A percentile compares a stretch with the other conserved stretches of the same genome.
These are phyloP conservation scores for Colletotrichum sidae DNA, from an alignment of 2,329 filamentous ascomycete genomes.

Conservation along the genomic window DNA sequence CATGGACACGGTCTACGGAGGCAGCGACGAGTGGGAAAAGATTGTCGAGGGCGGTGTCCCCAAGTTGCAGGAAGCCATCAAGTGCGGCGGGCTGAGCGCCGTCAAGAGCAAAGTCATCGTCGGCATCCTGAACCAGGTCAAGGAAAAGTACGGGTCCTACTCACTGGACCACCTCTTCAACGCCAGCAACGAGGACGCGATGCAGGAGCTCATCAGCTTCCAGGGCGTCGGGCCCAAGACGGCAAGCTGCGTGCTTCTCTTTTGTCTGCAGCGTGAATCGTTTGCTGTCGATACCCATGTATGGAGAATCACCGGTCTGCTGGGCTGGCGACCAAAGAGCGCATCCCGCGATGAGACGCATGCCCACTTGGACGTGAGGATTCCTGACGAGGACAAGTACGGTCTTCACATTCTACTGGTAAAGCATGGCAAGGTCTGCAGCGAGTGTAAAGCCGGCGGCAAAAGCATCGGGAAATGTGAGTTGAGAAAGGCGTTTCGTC, in stretches of 20 bases:
- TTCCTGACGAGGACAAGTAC: slow-evolving; percentile 63
- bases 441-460: slow-evolving; percentile 58
- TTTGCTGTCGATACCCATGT: slow-evolving; percentile 68
- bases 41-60: slow-evolving; percentile 54
- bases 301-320: slow-evolving; percentile 58
- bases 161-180: slow-evolving; percentile 62
- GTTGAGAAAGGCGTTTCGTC: slow-evolving; percentile 53
- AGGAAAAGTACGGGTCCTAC: slow-evolving; percentile 54
- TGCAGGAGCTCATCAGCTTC: slow-evolving; percentile 62
- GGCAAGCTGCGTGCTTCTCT: slow-evolving; percentile 63
- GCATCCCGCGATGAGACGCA: slow-evolving; percentile 59
- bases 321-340: slow-evolving; percentile 59
- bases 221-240: slow-evolving; percentile 66
- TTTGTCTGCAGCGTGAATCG: slow-evolving; percentile 59
- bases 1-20: slow-evolving; percentile 58
- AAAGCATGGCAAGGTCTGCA: slow-evolving; percentile 58
- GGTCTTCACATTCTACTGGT: slow-evolving; percentile 62
- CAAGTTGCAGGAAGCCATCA: slow-evolving; percentile 70
- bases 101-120: slow-evolving; percentile 82
- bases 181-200: slow-evolving; percentile 57
- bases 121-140: slow-evolving; percentile 73
- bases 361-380: slow-evolving; percentile 59
- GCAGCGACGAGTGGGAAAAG: slow-evolving; percentile 55
- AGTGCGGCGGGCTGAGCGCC: slow-evolving; percentile 75
- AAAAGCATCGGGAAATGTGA: slow-evolving; percentile 53